Evolutionary conservation across 352 stramenopile species (phyloP).

Genomic region (Bremia lactucae): DNA sequence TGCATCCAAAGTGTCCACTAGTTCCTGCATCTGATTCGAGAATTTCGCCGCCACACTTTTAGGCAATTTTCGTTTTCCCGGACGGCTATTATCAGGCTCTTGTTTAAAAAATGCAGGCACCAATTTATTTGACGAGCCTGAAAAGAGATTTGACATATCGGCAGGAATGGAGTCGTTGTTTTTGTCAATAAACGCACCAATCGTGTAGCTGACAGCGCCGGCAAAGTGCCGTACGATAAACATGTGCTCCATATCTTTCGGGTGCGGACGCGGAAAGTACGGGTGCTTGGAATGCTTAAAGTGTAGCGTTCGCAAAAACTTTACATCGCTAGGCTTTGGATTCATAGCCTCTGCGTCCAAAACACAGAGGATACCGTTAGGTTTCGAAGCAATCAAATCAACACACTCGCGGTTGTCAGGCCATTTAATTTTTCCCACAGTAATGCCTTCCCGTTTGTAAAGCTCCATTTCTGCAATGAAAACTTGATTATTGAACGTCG

Average conservation of each 20-base stretch:
- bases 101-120: constrained; percentile 58
- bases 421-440: constrained; percentile 84
- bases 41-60: constrained; percentile 71
- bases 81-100: constrained; percentile 37
- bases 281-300: constrained; percentile 74
- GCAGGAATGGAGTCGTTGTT: constrained; percentile 85
- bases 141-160: constrained; percentile 79
- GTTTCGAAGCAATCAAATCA: constrained; percentile 80
- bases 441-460: constrained; percentile 86
- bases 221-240: constrained; percentile 89
- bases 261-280: constrained; percentile 78
- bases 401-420: constrained; percentile 87
- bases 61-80: constrained; percentile 73
- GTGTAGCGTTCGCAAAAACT: constrained; percentile 79
- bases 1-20: constrained; percentile 76
- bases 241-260: constrained; percentile 83
- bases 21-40: constrained; percentile 80
- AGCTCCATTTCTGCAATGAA: constrained; percentile 87
- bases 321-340: constrained; percentile 82
- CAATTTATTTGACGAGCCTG: constrained; percentile 52
- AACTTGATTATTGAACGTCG: constrained; percentile 85
- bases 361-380: constrained; percentile 66
- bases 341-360: constrained; percentile 86
- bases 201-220: constrained; percentile 82
- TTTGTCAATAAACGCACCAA: constrained; percentile 86